phyloP scores from a whole-genome alignment of 306 rosid genomes.

The Glycine latifolia region DNA sequence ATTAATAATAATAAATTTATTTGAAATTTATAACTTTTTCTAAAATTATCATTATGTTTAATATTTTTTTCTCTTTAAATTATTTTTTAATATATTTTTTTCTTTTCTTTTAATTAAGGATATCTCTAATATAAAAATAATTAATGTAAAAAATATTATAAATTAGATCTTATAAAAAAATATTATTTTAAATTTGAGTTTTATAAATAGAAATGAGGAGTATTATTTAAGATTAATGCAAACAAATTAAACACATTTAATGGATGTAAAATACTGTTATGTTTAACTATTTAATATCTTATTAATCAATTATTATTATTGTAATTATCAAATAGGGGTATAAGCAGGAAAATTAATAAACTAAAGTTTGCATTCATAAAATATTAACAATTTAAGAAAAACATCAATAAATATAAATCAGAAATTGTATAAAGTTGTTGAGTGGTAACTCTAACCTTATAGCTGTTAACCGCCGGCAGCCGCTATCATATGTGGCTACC shows the following conservation, averaged over 20 bases:
- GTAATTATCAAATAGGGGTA: not conserved
- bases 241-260: not conserved
- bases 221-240: not conserved
- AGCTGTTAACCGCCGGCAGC: too few relatives aligned
- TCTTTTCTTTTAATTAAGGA: too few relatives aligned
- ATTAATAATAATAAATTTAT: too few relatives aligned
- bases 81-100: too few relatives aligned
- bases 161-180: too few relatives aligned
- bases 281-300: not conserved
- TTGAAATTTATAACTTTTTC: too few relatives aligned
- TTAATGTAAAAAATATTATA: too few relatives aligned
- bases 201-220: too few relatives aligned
- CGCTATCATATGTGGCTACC: not conserved
- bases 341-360: not conserved
- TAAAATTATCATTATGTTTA: too few relatives aligned
- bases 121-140: too few relatives aligned
- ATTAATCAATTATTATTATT: not conserved
- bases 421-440: not conserved
- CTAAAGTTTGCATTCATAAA: not conserved
- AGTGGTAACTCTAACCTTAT: not conserved
- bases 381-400: not conserved
- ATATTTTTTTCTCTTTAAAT: too few relatives aligned
- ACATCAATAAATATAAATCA: not conserved
- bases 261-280: not conserved
- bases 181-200: too few relatives aligned